Percentiles rank a stretch among this genome's conserved stretches.
phyloP scores from a whole-genome alignment of 768 basidiomycete genomes.

The Sistotremastrum niveocremeum region DNA sequence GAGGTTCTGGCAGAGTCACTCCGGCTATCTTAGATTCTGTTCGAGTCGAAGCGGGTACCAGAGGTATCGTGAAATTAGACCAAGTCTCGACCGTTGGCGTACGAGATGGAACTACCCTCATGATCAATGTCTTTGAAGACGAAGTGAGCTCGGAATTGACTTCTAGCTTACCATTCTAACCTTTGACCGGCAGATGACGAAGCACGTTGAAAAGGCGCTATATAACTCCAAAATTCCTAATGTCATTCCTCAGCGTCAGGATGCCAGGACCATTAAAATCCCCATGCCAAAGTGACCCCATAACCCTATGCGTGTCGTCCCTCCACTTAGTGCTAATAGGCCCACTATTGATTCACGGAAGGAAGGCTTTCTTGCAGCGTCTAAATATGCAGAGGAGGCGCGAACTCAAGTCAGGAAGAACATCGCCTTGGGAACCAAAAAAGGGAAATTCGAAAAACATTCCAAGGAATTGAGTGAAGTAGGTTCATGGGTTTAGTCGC shows the following conservation, averaged over 20 bases:
- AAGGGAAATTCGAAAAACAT: conserved; percentile 54
- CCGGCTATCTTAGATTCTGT: conserved; percentile 60
- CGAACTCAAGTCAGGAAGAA: conserved; percentile 63
- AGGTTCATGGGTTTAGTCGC: conserved; percentile 8
- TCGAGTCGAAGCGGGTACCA: conserved; percentile 25
- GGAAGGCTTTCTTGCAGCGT: conserved; percentile 38
- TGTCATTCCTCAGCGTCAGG: conserved; percentile 57
- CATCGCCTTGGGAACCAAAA: conserved; percentile 54
- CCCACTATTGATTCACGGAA: conserved; percentile 64
- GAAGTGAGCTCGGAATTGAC: conserved; percentile 34
- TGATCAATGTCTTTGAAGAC: conserved; percentile 71
- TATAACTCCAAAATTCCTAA: conserved; percentile 65
- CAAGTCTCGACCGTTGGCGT: conserved; percentile 74
- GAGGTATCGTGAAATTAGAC: conserved; percentile 32
- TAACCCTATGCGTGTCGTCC: conserved; percentile 6
- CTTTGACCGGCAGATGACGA: conserved; percentile 46
- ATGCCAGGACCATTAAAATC: conserved; percentile 60
- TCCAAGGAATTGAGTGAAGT: conserved; percentile 64
- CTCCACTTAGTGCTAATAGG: conserved; percentile 21
- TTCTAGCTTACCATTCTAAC: conserved; percentile 10
- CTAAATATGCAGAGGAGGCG: conserved; percentile 59
- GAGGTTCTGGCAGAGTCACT: conserved; percentile 65
- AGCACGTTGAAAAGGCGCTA: conserved; percentile 59
- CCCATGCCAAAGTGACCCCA: conserved; percentile 58
- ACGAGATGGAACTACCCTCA: conserved; percentile 56